phyloP scores from a whole-genome alignment of 768 basidiomycete species.

The Hericium coralloides region DNA sequence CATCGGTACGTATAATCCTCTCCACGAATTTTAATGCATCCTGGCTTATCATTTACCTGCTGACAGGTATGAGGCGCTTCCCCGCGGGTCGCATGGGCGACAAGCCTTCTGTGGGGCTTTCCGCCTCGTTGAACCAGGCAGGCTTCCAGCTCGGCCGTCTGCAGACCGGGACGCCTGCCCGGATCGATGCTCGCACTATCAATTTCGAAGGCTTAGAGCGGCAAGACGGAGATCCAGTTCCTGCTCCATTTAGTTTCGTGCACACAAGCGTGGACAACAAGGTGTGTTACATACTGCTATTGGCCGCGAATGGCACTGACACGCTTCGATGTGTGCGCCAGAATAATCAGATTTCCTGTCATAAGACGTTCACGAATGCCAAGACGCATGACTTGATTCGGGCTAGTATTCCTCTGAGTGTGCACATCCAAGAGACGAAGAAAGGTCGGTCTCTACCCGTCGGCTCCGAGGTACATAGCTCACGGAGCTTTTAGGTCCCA shows the following conservation, averaged over 20 bases:
- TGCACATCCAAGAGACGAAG: slow-evolving; percentile 85
- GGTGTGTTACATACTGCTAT: slow-evolving; percentile 28
- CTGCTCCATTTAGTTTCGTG: slow-evolving; percentile 71
- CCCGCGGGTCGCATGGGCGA: slow-evolving; percentile 76
- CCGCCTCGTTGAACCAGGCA: slow-evolving; percentile 60
- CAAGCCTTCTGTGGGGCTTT: slow-evolving; percentile 63
- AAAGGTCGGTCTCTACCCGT: slow-evolving; percentile 41
- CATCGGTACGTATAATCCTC: slow-evolving; percentile 41
- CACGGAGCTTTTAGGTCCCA: slow-evolving; percentile 46
- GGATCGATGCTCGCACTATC: slow-evolving; percentile 63
- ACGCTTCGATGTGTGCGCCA: slow-evolving; percentile 18
- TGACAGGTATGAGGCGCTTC: slow-evolving; percentile 54
- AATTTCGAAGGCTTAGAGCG: slow-evolving; percentile 49
- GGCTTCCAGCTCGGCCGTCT: slow-evolving; percentile 79
- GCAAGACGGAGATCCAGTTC: slow-evolving; percentile 60
- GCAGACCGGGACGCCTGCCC: slow-evolving; percentile 83
- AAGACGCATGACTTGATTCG: slow-evolving; percentile 68
- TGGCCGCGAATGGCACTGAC: no score
- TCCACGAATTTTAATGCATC: no score
- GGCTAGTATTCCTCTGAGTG: slow-evolving; percentile 66
- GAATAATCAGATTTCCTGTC: slow-evolving; percentile 69
- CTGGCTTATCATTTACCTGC: no score
- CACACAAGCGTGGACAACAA: slow-evolving; percentile 62
- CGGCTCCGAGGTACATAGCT: neutral
- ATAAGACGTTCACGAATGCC: slow-evolving; percentile 62